Evolutionary conservation across 192 early-diverging fungal species (phyloP), one percentile per base, ranked within the genome.

Genomic region (Backusella luteola): DNA sequence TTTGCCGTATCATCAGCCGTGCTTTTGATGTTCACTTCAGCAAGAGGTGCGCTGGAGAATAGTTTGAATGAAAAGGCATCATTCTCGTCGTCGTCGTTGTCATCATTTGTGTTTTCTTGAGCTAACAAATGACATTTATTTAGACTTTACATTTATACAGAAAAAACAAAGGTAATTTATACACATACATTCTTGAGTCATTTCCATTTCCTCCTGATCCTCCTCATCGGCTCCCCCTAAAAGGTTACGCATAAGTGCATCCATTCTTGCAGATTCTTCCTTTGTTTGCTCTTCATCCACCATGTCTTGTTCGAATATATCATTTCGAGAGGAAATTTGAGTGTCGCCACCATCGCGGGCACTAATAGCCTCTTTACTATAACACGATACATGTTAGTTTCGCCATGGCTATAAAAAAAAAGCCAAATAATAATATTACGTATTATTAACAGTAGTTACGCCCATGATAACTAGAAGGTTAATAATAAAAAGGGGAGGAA

Each of bases 21-120:
- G 15, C 66, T 73, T n/a, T 71, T 23, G n/a, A 81, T 73, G 21
- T 34, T 68, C 1, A 81, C 73, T 56, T 75, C 71, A n/a, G 76
- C 34, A 17, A 81, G 73, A 2, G 76, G 46, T 32, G 56, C 34
- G 14, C 63, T 74, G 7, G 80, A 74, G 21, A 81, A 81, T 12
- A 81, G 21, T 36, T 38, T 41, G 38, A 81, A 81, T 21, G 56
- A 66, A 29, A 77, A 78, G 3, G 17, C 73, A 19, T 66, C 68
- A 26, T 81, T 69, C 4, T 68, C 26, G 2, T 71, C 59, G 2
- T 71, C 59, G 21, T 69, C 39, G 46, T 34, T 52, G 26, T 71
- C 39, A 26, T 21, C 56, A 14, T 7, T n/a, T 41, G 7, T 46
- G 34, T 63, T 52, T 8, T 73, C 32, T 36, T 53, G 17, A 8